Percentiles rank a stretch among this genome's conserved stretches.
Evolutionary conservation across 805 yeast genomes (phyloP).

Genomic region (Ogataea ramenticola): DNA sequence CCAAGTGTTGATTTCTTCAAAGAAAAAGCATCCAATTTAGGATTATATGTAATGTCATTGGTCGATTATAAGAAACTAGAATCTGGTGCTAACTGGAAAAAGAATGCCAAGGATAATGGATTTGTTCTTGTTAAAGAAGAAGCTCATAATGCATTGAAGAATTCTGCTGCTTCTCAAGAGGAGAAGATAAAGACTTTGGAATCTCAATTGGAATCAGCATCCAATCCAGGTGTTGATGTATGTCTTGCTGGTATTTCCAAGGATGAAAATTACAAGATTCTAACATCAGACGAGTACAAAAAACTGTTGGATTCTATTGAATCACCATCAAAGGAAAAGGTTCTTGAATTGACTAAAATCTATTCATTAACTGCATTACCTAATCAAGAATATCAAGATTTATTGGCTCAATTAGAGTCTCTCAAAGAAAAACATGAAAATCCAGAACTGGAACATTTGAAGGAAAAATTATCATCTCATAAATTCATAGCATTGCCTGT

Average conservation of each 20-base stretch:
- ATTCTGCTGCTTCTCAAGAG: background rate
- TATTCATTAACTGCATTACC: constrained; percentile 6
- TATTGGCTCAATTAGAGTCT: background rate
- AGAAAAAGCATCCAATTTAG: constrained; percentile 14
- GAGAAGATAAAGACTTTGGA: background rate
- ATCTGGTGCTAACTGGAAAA: constrained; percentile 6
- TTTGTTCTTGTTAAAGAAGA: constrained; percentile 6
- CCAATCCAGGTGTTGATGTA: constrained; percentile 5
- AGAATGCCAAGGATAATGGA: constrained; percentile 13
- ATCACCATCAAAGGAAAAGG: constrained; percentile 9
- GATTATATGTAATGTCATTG: constrained; percentile 8
- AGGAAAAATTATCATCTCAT: constrained; percentile 14
- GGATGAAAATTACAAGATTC: constrained; percentile 8
- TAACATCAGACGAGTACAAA: constrained; percentile 2
- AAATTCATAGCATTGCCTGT: constrained; percentile 6
- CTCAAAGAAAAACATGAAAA: background rate
- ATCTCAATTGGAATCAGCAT: background rate
- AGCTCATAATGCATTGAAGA: constrained; percentile 2
- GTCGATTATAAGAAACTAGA: background rate
- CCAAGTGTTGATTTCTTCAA: constrained; percentile 23
- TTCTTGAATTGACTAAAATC: constrained; percentile 4
- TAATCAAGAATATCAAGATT: constrained; percentile 1
- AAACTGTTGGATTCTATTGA: constrained; percentile 1
- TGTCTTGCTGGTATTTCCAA: constrained; percentile 2
- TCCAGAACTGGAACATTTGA: constrained; percentile 18